phyloP scores from a whole-genome alignment of 2,329 filamentous ascomycete species.

The Cercospora janseana region DNA sequence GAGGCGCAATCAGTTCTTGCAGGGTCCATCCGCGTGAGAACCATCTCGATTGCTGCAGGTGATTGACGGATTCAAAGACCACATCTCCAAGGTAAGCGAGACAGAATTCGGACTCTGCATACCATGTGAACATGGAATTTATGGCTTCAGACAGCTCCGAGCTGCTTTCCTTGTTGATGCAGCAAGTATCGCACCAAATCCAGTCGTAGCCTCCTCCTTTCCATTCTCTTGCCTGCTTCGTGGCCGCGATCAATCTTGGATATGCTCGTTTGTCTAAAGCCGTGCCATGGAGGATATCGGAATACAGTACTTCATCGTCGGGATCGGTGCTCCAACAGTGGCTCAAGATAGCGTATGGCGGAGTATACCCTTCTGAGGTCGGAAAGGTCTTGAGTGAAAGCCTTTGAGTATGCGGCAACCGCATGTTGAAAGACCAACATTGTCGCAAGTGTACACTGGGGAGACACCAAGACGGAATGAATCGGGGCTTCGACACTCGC shows the following conservation, averaged over 20 bases:
- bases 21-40: slow-evolving; percentile 14
- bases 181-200: slow-evolving; percentile 30
- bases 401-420: slow-evolving; percentile 5
- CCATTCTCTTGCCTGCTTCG: slow-evolving; percentile 4
- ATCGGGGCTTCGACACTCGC: too few species aligned
- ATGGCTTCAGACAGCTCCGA: slow-evolving; percentile 26
- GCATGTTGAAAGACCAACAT: slow-evolving; percentile 15
- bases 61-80: background rate
- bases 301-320: slow-evolving; percentile 19
- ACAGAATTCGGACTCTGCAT: slow-evolving; percentile 21
- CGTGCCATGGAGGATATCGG: slow-evolving; percentile 16
- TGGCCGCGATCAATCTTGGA: slow-evolving; percentile 9
- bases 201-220: background rate
- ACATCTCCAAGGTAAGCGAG: slow-evolving; percentile 24
- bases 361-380: slow-evolving; percentile 8
- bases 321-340: slow-evolving; percentile 20
- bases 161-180: slow-evolving; percentile 26
- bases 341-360: slow-evolving; percentile 23
- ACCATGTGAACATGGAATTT: slow-evolving; percentile 30
- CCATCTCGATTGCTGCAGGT: slow-evolving; percentile 5
- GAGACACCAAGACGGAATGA: too few species aligned
- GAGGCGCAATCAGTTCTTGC: slow-evolving; percentile 16
- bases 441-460: too few species aligned
- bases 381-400: slow-evolving; percentile 9
- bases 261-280: slow-evolving; percentile 17